phyloP scores from a whole-genome alignment of 768 basidiomycete species.

The Psilocybe azurescens region DNA sequence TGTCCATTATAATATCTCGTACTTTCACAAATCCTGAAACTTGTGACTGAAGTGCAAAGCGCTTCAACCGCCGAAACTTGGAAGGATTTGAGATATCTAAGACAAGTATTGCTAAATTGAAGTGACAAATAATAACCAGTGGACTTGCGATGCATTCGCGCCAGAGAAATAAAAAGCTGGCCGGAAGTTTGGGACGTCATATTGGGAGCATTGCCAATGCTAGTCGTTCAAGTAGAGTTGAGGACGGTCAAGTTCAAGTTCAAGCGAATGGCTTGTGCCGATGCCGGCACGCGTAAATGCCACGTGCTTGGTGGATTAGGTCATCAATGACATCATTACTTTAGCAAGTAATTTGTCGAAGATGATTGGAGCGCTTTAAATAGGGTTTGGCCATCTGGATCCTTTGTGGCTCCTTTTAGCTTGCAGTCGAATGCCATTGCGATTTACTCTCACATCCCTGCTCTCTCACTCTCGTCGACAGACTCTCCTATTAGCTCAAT shows the following conservation, averaged over 20 bases:
- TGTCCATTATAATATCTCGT: not conserved
- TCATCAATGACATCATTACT: conserved; percentile 5
- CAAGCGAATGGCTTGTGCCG: not conserved
- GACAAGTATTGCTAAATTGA: not conserved
- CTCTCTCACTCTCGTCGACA: conserved; percentile 10
- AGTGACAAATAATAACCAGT: not conserved
- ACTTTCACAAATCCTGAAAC: conserved; percentile 50
- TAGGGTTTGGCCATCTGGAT: not conserved
- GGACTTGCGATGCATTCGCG: conserved; percentile 48
- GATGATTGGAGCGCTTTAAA: conserved; percentile 20
- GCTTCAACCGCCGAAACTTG: conserved; percentile 48
- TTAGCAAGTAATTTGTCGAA: conserved; percentile 11
- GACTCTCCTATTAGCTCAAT: conserved; percentile 6
- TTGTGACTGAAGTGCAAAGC: conserved; percentile 37
- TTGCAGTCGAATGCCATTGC: conserved; percentile 12
- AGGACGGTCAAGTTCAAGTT: not conserved
- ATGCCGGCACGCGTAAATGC: not conserved
- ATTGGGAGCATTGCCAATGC: not conserved
- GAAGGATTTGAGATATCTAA: conserved; percentile 44
- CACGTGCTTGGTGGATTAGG: too few relatives aligned
- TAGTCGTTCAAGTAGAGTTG: not conserved
- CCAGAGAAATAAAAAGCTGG: conserved; percentile 24
- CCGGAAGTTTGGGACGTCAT: not conserved
- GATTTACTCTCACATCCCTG: conserved; percentile 19
- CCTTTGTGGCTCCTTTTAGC: not conserved